Base-by-base conservation (phyloP, 2,329 filamentous ascomycete species). In the Nannizziopsis arthrosporioides region DNA sequence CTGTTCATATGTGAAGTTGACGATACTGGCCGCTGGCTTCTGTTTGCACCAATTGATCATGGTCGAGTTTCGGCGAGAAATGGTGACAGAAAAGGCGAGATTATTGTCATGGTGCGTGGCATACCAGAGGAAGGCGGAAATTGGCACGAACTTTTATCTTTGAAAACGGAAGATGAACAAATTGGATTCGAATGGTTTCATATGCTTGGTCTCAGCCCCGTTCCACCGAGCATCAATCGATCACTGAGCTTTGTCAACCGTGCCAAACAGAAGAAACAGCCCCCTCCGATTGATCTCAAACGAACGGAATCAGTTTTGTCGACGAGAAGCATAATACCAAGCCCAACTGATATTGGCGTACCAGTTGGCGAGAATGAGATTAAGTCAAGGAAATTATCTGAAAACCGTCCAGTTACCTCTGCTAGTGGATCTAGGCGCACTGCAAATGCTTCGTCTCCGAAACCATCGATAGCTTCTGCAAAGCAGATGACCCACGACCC, bases 1-100 rank as follows among this genome's bases (percentile, higher is more conserved):
- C 63, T 98, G n/a, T 76, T 98, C 17, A 83, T 98, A 49, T 89
- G 90, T 55, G 89, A 96, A 64, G 80, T 88, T n/a, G 87, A 88
- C 39, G 76, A 78, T 45, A 75, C 76, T 5, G 80, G 83, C 11
- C 78, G 80, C 46, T 96, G 87, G 80, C 75, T 98, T 3, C 74
- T 98, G 0, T 94, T 98, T 59, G 84, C 89, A n/a, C 90, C 92
- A 1, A 74, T 95, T n/a, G 74, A 81, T 14, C 74, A 79, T 54
- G 73, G 75, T 32, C 75, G 78, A 51, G 75, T 94, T 15, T 96
- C 92, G 10, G 86, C 88, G 43, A 81, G 90, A 35, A 80, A 75
- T 51, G 88, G 88, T 10, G 81, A 88, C 34, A 63, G 69, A n/a
- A 73, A 76, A 45, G 76, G 79, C 22, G 82, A 93, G 55, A 75